phyloP scores from a whole-genome alignment of 176 grass and related monocot species.

The Rhipidocladum racemiflorum region DNA sequence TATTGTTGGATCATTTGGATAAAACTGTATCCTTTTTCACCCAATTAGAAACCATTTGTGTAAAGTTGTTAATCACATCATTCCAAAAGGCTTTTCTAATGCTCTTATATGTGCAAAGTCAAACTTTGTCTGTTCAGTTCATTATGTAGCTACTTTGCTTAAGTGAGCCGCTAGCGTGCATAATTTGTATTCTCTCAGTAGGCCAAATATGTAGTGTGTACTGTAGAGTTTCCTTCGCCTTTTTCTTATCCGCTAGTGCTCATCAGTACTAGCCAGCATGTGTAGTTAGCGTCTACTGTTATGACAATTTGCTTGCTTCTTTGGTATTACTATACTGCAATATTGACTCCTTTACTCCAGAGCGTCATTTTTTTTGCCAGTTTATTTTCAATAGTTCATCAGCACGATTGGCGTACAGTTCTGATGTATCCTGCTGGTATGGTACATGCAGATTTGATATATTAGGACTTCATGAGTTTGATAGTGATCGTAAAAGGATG shows the following conservation, averaged over 20 bases:
- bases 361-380: neutral
- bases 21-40: neutral
- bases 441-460: constrained; percentile 60
- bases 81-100: neutral
- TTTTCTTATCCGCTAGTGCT: neutral
- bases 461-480: constrained; percentile 91
- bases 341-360: neutral
- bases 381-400: constrained; percentile 27
- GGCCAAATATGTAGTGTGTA: neutral
- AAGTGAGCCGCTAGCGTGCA: neutral
- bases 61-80: neutral
- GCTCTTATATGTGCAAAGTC: neutral
- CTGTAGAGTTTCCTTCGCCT: neutral
- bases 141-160: neutral
- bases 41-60: neutral
- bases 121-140: neutral
- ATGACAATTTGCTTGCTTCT: neutral
- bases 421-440: constrained; percentile 30
- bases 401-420: neutral
- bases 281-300: neutral
- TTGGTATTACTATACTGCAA: neutral
- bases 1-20: neutral
- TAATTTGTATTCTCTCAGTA: neutral
- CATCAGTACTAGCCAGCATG: neutral
- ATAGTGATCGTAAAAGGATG: constrained; percentile 96